Conservation (phyloP, 257 asterid species). For the Ilex asprella region DNA sequence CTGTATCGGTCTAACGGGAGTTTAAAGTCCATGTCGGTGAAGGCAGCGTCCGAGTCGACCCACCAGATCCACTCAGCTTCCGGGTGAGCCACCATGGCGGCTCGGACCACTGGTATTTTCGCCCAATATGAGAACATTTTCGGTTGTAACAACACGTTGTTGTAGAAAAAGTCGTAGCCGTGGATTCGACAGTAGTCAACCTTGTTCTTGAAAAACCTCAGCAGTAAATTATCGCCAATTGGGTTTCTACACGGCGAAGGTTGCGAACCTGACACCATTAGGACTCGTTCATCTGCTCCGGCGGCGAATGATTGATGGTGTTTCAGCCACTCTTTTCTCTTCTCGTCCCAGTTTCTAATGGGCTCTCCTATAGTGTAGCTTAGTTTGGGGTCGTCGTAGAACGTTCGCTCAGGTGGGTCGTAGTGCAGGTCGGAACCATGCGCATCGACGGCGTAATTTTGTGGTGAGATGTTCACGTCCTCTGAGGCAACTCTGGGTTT, state of each 20-base stretch:
- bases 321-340: constrained; percentile 58
- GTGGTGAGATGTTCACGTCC: not conserved
- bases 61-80: constrained; percentile 99
- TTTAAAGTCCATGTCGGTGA: constrained; percentile 94
- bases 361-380: constrained; percentile 58
- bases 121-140: constrained; percentile 95
- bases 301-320: constrained; percentile 63
- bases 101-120: constrained; percentile 66
- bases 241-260: constrained; percentile 78
- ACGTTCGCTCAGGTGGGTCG: constrained; percentile 57
- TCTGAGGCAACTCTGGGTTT: constrained; percentile 3
- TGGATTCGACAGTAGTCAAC: constrained; percentile 90
- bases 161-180: constrained; percentile 83
- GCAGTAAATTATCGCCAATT: constrained; percentile 71
- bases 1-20: constrained; percentile 64
- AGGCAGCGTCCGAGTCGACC: constrained; percentile 96
- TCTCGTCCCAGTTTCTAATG: constrained; percentile 66
- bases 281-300: constrained; percentile 41
- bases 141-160: constrained; percentile 64
- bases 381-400: constrained; percentile 73
- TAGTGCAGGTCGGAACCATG: constrained; percentile 18
- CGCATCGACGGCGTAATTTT: not conserved
- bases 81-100: constrained; percentile 95
- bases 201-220: constrained; percentile 82
- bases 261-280: constrained; percentile 90